Evolutionary conservation across 805 yeast species (phyloP).

Genomic region (Candida xyloterini): DNA sequence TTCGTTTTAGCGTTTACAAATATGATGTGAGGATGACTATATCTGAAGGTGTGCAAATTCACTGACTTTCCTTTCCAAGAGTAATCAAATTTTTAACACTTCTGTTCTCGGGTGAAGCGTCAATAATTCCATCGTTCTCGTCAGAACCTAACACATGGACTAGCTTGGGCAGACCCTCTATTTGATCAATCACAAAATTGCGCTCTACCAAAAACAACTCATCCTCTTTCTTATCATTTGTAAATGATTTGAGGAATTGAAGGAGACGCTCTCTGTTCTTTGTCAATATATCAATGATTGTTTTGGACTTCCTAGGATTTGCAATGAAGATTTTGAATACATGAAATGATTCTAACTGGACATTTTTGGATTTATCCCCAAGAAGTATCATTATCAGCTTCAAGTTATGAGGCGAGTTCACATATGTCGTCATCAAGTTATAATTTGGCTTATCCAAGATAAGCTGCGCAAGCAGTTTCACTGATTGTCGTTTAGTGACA

Average conservation of each 20-base stretch:
- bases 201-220: slow-evolving; percentile 71
- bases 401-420: slow-evolving; percentile 76
- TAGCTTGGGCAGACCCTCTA: slow-evolving; percentile 69
- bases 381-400: slow-evolving; percentile 82
- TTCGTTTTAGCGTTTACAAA: background rate
- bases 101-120: background rate
- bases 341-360: slow-evolving; percentile 88
- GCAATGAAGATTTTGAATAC: slow-evolving; percentile 95
- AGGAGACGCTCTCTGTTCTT: slow-evolving; percentile 80
- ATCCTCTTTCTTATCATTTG: slow-evolving; percentile 60
- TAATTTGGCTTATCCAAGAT: slow-evolving; percentile 71
- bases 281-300: slow-evolving; percentile 73
- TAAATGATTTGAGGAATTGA: slow-evolving; percentile 64
- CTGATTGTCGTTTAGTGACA: slow-evolving; percentile 89
- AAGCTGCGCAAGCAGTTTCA: slow-evolving; percentile 69
- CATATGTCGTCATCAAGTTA: slow-evolving; percentile 69
- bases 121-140: slow-evolving; percentile 5
- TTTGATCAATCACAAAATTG: slow-evolving; percentile 72
- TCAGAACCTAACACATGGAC: slow-evolving; percentile 12
- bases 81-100: background rate
- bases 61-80: background rate
- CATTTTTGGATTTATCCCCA: slow-evolving; percentile 84
- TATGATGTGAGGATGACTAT: too few relatives aligned
- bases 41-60: background rate
- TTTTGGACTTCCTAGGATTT: slow-evolving; percentile 84